These are phyloP conservation scores for Fusarium sp. DNA, from an alignment of 2,329 filamentous ascomycete species.

Conservation along the genomic window DNA sequence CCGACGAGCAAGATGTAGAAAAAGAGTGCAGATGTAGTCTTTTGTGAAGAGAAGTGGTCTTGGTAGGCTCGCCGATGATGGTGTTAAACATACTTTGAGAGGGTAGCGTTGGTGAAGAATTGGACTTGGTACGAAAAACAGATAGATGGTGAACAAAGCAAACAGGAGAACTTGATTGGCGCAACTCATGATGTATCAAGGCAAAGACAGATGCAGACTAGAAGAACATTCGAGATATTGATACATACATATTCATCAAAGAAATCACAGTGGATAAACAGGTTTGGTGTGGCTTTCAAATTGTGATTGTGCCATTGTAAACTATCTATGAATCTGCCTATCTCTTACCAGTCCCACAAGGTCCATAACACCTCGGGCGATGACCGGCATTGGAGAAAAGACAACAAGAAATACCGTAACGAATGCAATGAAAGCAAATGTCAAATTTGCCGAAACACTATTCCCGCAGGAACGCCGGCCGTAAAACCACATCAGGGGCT, in stretches of 20 bases:
- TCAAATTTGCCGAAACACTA: constrained; percentile 48
- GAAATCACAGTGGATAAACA: not conserved
- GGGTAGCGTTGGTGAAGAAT: not conserved
- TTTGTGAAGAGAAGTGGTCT: too few relatives aligned
- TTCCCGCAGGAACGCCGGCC: constrained; percentile 44
- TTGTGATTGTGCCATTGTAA: constrained; percentile 47
- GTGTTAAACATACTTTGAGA: not conserved
- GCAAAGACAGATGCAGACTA: not conserved
- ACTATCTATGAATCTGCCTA: constrained; percentile 46
- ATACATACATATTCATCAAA: not conserved
- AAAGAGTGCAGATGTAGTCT: too few relatives aligned
- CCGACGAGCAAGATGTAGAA: too few relatives aligned
- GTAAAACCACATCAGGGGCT: constrained; percentile 42
- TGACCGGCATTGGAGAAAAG: constrained; percentile 20
- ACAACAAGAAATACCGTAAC: constrained; percentile 34
- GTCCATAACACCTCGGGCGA: not conserved
- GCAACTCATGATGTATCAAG: not conserved
- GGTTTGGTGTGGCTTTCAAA: constrained; percentile 33
- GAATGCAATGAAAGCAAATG: constrained; percentile 48
- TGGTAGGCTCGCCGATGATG: not conserved
- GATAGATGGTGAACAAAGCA: not conserved
- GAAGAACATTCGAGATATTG: not conserved
- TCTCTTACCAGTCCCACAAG: constrained; percentile 11
- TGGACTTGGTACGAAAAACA: not conserved
- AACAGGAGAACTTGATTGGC: not conserved